Percentiles rank a stretch among this genome's conserved stretches.
These are phyloP conservation scores for Orbilia oligospora DNA, from an alignment of 2,329 filamentous ascomycete species.

Conservation along the genomic window DNA sequence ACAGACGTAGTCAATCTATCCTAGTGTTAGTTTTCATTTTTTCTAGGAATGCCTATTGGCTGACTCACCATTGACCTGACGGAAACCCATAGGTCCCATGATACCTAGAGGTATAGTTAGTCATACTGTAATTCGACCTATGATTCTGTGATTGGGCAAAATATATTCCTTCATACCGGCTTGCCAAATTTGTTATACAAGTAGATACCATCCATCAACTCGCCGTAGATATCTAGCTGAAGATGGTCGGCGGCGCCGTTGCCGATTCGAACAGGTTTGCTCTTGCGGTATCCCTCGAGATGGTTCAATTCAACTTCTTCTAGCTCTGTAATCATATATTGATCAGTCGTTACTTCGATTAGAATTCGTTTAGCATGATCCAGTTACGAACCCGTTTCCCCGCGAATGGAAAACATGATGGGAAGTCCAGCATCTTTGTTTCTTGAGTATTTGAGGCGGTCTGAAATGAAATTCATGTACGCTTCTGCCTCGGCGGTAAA, in stretches of 20 bases:
- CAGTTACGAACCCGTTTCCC: slow-evolving; percentile 73
- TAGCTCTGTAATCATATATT: slow-evolving; percentile 21
- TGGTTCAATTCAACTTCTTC: slow-evolving; percentile 68
- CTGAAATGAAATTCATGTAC: slow-evolving; percentile 83
- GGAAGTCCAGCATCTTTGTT: slow-evolving; percentile 75
- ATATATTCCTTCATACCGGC: slow-evolving; percentile 69
- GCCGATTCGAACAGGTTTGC: slow-evolving; percentile 80
- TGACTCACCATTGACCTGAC: slow-evolving; percentile 76
- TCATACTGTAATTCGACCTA: neutral
- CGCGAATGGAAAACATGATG: slow-evolving; percentile 85
- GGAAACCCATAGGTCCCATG: slow-evolving; percentile 82
- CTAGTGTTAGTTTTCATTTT: neutral
- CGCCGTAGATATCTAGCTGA: slow-evolving; percentile 85
- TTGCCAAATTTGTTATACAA: slow-evolving; percentile 85
- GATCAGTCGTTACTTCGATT: slow-evolving; percentile 29
- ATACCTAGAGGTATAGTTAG: slow-evolving; percentile 64
- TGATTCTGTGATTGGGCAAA: neutral
- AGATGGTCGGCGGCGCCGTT: slow-evolving; percentile 83
- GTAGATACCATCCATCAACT: slow-evolving; percentile 83
- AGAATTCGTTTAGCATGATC: slow-evolving; percentile 77
- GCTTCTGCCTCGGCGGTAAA: slow-evolving; percentile 82
- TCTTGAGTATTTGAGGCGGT: slow-evolving; percentile 77
- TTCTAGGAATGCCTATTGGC: slow-evolving; percentile 12
- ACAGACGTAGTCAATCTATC: slow-evolving; percentile 75
- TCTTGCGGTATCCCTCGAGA: slow-evolving; percentile 80